These are phyloP conservation scores for Symbiodinium pilosum DNA, from an alignment of 73 alveolate species.

Conservation along the genomic window DNA sequence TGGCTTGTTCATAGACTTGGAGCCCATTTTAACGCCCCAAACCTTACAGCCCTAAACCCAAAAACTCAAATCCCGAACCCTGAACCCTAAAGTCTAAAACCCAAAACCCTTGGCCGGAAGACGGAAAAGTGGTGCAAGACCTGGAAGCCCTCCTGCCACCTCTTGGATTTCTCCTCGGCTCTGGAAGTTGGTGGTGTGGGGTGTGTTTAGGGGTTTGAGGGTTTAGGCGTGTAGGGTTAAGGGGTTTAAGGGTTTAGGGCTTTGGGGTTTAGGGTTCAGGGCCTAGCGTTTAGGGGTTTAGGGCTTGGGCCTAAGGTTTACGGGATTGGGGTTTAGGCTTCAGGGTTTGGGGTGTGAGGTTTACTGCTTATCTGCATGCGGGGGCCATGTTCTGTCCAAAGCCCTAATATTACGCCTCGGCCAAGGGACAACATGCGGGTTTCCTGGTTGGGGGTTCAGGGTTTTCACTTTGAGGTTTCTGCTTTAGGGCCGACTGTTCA, in stretches of 20 bases:
- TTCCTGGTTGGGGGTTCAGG: too few relatives aligned
- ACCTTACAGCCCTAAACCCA: background rate
- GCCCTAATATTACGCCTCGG: too few relatives aligned
- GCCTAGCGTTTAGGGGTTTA: background rate
- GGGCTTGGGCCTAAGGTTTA: background rate
- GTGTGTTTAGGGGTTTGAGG: background rate
- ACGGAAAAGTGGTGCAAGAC: background rate
- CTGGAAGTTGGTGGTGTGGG: background rate
- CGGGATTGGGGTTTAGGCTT: background rate
- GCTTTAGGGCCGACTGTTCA: too few relatives aligned
- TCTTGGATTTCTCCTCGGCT: background rate
- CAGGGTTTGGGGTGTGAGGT: background rate
- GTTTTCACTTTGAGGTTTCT: too few relatives aligned
- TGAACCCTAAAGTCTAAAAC: background rate
- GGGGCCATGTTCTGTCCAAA: too few relatives aligned
- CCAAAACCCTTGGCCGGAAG: background rate
- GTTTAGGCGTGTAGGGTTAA: background rate
- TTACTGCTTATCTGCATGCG: too few relatives aligned
- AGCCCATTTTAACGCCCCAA: background rate
- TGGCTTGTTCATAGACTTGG: background rate
- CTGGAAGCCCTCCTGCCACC: slow-evolving; percentile 13
- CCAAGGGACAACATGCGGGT: too few relatives aligned
- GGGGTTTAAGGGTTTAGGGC: too few relatives aligned
- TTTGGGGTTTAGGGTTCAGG: too few relatives aligned
- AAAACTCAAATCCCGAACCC: background rate